A percentile compares a stretch with the other conserved stretches of the same genome.
Evolutionary conservation across 305 asterid genomes (phyloP).

Genomic region (Rubia balearica): DNA sequence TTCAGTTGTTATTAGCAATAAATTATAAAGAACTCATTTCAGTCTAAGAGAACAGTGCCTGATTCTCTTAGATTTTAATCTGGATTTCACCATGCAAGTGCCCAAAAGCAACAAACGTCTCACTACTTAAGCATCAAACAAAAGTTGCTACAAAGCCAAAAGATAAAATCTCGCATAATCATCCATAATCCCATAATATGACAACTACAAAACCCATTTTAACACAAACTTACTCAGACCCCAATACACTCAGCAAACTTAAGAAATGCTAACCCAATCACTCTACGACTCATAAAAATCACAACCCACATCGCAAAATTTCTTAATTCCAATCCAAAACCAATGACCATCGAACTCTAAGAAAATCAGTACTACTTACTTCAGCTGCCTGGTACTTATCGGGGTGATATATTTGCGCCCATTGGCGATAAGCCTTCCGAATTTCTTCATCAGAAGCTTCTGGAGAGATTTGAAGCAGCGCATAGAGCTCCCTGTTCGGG

Average conservation of each 20-base stretch:
- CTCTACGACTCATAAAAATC: background rate
- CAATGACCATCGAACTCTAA: background rate
- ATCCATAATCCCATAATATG: background rate
- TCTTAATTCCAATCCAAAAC: background rate
- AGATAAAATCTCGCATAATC: background rate
- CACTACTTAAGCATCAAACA: background rate
- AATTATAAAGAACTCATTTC: background rate
- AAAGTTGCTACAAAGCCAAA: background rate
- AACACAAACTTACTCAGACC: background rate
- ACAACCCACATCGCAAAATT: background rate
- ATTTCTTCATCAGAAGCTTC: conserved; percentile 97
- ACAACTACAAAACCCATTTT: background rate
- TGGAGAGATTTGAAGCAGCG: conserved; percentile 77
- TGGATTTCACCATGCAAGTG: background rate
- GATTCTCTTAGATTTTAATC: background rate
- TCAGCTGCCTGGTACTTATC: conserved; percentile 73
- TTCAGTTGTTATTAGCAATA: background rate
- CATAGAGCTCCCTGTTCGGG: conserved; percentile 64
- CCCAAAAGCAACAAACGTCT: background rate
- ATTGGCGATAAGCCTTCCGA: conserved; percentile 88
- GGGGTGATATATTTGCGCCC: conserved; percentile 98
- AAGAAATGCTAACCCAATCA: background rate
- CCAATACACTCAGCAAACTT: background rate
- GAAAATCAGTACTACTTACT: conserved; percentile 22
- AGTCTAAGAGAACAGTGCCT: background rate